Percentiles rank a stretch among this genome's conserved stretches.
These are phyloP conservation scores for Gynostemma pentaphyllum DNA, from an alignment of 306 rosid species.

Conservation along the genomic window DNA sequence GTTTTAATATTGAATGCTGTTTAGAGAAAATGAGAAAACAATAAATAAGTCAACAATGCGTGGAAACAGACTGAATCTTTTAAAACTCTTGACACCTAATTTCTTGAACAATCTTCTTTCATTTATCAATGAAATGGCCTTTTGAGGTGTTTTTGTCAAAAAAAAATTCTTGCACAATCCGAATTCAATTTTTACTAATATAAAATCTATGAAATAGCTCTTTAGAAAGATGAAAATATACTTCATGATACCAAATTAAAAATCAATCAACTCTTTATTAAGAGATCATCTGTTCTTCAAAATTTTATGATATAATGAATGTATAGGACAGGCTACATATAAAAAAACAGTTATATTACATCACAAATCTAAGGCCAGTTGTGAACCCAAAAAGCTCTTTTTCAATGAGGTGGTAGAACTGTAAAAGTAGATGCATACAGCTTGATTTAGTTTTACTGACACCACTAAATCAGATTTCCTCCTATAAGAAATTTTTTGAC, in stretches of 20 bases:
- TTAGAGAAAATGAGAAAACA: conserved; percentile 12
- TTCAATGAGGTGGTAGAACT: neutral
- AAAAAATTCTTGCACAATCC: neutral
- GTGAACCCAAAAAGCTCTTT: neutral
- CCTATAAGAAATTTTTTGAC: neutral
- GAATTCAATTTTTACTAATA: neutral
- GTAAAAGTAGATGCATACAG: neutral
- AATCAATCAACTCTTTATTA: neutral
- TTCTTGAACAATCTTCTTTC: neutral
- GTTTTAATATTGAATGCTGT: conserved; percentile 96
- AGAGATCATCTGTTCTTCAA: neutral
- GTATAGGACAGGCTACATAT: neutral
- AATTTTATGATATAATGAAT: neutral
- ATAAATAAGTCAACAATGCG: conserved; percentile 12
- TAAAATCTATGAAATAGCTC: neutral
- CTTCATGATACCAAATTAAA: neutral
- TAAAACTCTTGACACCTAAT: neutral
- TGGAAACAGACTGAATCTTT: neutral
- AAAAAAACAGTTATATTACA: neutral
- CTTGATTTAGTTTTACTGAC: conserved; percentile 4
- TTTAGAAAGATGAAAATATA: neutral
- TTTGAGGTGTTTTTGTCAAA: too few species aligned
- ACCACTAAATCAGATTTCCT: neutral
- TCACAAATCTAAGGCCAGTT: neutral
- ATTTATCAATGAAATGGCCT: too few species aligned